A percentile compares a stretch with the other conserved stretches of the same genome.
Conservation (phyloP, 805 yeast species). For the Kuraishia ogatae region DNA sequence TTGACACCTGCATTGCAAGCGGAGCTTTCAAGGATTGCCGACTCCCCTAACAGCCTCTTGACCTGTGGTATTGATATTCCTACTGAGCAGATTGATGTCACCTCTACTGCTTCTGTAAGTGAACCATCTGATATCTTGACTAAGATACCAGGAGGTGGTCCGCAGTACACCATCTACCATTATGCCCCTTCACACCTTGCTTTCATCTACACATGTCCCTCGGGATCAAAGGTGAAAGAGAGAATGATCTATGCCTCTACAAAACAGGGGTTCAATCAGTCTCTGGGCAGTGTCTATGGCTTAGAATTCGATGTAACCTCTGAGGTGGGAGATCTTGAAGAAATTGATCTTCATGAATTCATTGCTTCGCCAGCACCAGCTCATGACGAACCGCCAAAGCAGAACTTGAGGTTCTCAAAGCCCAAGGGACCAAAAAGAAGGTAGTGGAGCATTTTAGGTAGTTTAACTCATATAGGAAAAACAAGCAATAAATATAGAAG, state of each 20-base stretch:
- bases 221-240: conserved; percentile 81
- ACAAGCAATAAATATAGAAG: neutral
- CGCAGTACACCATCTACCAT: conserved; percentile 52
- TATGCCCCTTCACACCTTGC: conserved; percentile 29
- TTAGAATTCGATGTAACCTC: conserved; percentile 36
- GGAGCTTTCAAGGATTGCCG: conserved; percentile 7
- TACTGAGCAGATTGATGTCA: conserved; percentile 38
- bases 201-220: conserved; percentile 84
- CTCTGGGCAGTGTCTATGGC: conserved; percentile 30
- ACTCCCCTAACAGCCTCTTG: conserved; percentile 1
- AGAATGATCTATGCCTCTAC: conserved; percentile 90
- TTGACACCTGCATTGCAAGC: conserved; percentile 5
- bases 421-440: conserved; percentile 69
- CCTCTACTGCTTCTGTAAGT: conserved; percentile 7
- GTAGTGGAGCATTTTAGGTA: conserved; percentile 7
- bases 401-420: conserved; percentile 36
- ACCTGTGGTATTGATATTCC: conserved; percentile 19
- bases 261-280: conserved; percentile 48
- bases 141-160: conserved; percentile 31
- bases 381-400: conserved; percentile 7
- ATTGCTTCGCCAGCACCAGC: conserved; percentile 8
- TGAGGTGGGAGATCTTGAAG: conserved; percentile 70
- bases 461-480: neutral
- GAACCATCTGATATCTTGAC: conserved; percentile 18
- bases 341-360: conserved; percentile 48